A percentile compares a stretch with the other conserved stretches of the same genome.
phyloP scores from a whole-genome alignment of 352 stramenopile species.

The Phytophthora pluvialis region DNA sequence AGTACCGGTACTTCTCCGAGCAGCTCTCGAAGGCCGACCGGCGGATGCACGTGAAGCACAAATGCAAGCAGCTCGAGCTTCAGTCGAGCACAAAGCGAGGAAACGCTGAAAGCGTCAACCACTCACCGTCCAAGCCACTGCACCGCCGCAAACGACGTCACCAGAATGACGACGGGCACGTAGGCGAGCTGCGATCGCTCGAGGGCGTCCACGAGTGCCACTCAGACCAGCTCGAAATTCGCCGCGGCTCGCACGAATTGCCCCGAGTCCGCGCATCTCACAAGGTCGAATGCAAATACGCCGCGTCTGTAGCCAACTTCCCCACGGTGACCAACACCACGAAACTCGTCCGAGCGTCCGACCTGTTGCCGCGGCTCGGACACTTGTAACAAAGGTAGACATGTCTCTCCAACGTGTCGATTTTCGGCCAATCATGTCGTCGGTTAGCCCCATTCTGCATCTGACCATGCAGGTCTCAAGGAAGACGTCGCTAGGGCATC shows the following conservation, averaged over 20 bases:
- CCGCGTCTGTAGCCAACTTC: slow-evolving; percentile 13
- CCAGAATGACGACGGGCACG: slow-evolving; percentile 9
- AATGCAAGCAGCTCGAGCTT: slow-evolving; percentile 36
- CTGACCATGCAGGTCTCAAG: slow-evolving; percentile 2
- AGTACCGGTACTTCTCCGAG: slow-evolving; percentile 53
- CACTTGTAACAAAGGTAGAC: slow-evolving; percentile 19
- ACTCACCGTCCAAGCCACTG: slow-evolving; percentile 13
- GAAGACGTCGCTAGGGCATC: background rate
- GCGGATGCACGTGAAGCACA: slow-evolving; percentile 48
- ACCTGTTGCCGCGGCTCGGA: slow-evolving; percentile 40
- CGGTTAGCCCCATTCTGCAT: background rate
- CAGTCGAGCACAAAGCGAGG: slow-evolving; percentile 15
- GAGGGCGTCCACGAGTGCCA: slow-evolving; percentile 22
- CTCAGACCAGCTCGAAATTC: slow-evolving; percentile 13
- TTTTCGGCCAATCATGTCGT: slow-evolving; percentile 33
- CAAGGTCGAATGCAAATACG: slow-evolving; percentile 28
- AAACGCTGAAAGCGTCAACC: background rate
- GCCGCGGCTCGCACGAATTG: slow-evolving; percentile 8
- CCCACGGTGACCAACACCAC: slow-evolving; percentile 47
- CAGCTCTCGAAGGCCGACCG: slow-evolving; percentile 65
- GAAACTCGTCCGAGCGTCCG: slow-evolving; percentile 51
- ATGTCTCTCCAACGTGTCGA: slow-evolving; percentile 16
- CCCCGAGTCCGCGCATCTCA: slow-evolving; percentile 7
- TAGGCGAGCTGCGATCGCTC: slow-evolving; percentile 7
- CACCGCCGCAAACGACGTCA: slow-evolving; percentile 16